Conservation (phyloP, 257 asterid species). For the Lithospermum erythrorhizon region DNA sequence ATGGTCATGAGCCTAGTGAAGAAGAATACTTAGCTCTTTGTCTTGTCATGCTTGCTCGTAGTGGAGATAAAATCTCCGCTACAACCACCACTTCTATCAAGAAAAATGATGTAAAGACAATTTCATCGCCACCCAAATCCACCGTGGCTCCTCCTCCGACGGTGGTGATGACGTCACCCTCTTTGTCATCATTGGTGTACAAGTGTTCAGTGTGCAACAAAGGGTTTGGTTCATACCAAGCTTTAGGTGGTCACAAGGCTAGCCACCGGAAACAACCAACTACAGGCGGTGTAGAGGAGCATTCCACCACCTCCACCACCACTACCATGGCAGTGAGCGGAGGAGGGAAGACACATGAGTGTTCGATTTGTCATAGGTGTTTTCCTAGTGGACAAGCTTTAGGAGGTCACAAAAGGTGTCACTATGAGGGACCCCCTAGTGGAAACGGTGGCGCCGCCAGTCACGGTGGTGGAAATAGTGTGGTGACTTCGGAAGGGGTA, state of each 20-base stretch:
- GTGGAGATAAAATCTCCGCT: conserved; percentile 10
- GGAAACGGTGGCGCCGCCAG: conserved; percentile 16
- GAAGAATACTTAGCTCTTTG: conserved; percentile 61
- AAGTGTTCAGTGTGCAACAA: conserved; percentile 36
- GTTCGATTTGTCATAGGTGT: conserved; percentile 37
- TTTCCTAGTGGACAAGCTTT: conserved; percentile 12
- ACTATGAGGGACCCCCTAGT: conserved; percentile 4
- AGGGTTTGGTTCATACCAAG: conserved; percentile 45
- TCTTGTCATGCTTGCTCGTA: conserved; percentile 55
- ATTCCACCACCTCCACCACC: conserved; percentile 19
- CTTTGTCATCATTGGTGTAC: not conserved
- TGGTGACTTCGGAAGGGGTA: conserved; percentile 22
- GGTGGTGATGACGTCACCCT: not conserved
- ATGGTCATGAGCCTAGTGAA: conserved; percentile 20
- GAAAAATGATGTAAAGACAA: not conserved
- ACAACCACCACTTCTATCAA: not conserved
- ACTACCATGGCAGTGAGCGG: conserved; percentile 1
- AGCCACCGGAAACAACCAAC: conserved; percentile 38
- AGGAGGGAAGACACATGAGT: conserved; percentile 39
- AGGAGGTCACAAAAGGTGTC: conserved; percentile 12
- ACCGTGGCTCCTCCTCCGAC: not conserved
- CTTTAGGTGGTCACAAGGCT: conserved; percentile 62
- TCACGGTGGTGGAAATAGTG: conserved; percentile 12
- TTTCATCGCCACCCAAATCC: not conserved
- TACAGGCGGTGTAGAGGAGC: conserved; percentile 15